These are phyloP conservation scores for Penicillium lividum DNA, from an alignment of 495 filamentous ascomycete species.

Conservation along the genomic window DNA sequence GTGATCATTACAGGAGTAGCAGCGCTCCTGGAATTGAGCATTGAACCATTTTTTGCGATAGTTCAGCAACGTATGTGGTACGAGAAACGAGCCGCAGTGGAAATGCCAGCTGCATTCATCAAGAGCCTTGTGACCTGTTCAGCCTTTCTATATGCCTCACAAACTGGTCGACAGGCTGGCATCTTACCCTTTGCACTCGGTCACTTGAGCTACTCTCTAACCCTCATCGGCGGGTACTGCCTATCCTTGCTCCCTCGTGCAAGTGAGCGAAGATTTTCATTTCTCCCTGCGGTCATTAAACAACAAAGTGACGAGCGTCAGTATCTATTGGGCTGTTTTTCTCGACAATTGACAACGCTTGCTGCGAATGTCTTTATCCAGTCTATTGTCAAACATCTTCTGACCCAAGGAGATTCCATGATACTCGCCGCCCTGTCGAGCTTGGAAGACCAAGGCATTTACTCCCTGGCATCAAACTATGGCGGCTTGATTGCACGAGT, in stretches of 20 bases:
- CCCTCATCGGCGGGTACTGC: conserved; percentile 67
- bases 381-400: conserved; percentile 81
- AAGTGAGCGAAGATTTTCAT: conserved; percentile 55
- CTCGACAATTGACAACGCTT: conserved; percentile 63
- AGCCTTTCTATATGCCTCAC: conserved; percentile 58
- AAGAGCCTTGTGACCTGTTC: conserved; percentile 73
- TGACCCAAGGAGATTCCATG: conserved; percentile 92
- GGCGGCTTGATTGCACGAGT: conserved; percentile 86
- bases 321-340: conserved; percentile 65
- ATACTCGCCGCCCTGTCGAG: conserved; percentile 76
- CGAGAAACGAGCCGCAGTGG: conserved; percentile 74
- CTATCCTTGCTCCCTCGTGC: conserved; percentile 47
- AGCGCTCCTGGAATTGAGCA: conserved; percentile 73
- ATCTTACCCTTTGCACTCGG: conserved; percentile 88
- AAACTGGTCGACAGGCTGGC: conserved; percentile 54
- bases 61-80: conserved; percentile 79
- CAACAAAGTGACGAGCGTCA: conserved; percentile 21
- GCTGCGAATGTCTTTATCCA: conserved; percentile 83
- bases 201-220: conserved; percentile 72
- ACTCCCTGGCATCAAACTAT: conserved; percentile 92
- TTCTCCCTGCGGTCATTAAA: conserved; percentile 48
- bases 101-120: conserved; percentile 73
- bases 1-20: conserved; percentile 73
- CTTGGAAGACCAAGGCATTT: conserved; percentile 83
- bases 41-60: conserved; percentile 84